Conservation (phyloP, 1,139 yeast species). For the Suzukiozyma palmioleophila region DNA sequence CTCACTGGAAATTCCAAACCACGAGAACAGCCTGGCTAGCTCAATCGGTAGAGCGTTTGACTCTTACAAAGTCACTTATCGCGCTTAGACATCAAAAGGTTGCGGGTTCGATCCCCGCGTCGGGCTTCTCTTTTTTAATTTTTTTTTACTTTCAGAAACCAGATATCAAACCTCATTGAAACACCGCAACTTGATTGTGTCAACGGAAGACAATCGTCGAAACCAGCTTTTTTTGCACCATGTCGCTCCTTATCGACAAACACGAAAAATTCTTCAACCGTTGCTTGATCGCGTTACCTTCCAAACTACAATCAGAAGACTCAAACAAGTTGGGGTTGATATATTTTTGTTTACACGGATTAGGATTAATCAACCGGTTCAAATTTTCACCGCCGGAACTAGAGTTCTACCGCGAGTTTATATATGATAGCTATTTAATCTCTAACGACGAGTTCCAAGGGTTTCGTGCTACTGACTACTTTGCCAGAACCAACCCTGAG, state of each 20-base stretch:
- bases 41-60: slow-evolving; percentile 46
- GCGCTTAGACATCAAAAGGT: slow-evolving; percentile 31
- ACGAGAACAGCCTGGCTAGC: slow-evolving; percentile 33
- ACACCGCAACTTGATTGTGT: too few species aligned
- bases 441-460: slow-evolving; percentile 36
- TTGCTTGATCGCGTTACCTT: slow-evolving; percentile 49
- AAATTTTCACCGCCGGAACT: slow-evolving; percentile 23
- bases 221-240: neutral
- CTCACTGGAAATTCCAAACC: too few species aligned
- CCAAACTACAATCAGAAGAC: slow-evolving; percentile 52
- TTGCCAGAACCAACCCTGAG: slow-evolving; percentile 16
- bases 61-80: slow-evolving; percentile 21
- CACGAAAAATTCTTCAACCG: slow-evolving; percentile 50
- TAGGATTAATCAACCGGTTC: slow-evolving; percentile 46
- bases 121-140: slow-evolving; percentile 22
- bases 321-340: slow-evolving; percentile 61
- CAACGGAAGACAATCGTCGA: too few species aligned
- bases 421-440: slow-evolving; percentile 45
- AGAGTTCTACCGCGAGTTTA: slow-evolving; percentile 35
- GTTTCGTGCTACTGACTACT: slow-evolving; percentile 53
- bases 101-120: slow-evolving; percentile 51
- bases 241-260: slow-evolving; percentile 19
- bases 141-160: neutral
- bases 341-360: slow-evolving; percentile 64
- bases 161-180: too few species aligned